Evolutionary conservation across 73 alveolate genomes (phyloP).

Genomic region (Halteria grandinella): DNA sequence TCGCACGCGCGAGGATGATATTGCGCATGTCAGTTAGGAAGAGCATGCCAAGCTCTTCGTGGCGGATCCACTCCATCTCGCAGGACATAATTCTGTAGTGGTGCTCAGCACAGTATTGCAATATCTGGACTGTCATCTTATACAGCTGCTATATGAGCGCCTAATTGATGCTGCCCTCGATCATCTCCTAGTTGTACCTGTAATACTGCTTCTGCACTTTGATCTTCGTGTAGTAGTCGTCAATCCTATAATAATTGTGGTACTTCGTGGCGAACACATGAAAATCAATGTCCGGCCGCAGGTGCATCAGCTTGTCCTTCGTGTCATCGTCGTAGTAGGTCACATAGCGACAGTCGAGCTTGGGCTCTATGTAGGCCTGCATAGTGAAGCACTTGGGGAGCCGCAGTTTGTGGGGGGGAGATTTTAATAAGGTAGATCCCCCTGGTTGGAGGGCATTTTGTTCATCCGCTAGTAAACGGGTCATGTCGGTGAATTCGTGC

Average conservation of each 20-base stretch:
- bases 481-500: background rate
- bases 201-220: conserved; percentile 16
- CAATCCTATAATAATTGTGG: background rate
- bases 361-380: conserved; percentile 9
- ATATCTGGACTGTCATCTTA: background rate
- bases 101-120: conserved; percentile 20
- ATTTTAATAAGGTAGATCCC: too few species aligned
- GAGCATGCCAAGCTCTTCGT: background rate
- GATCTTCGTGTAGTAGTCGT: background rate
- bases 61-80: background rate
- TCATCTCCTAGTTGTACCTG: background rate
- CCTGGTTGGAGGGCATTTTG: background rate
- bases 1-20: background rate
- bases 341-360: background rate
- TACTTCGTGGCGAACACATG: too few species aligned
- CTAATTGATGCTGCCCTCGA: background rate
- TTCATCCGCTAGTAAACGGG: background rate
- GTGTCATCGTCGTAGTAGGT: conserved; percentile 14
- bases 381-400: too few species aligned
- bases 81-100: conserved; percentile 6
- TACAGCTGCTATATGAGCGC: conserved; percentile 9
- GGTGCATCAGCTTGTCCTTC: too few species aligned
- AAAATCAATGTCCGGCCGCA: too few species aligned
- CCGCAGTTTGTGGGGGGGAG: too few species aligned
- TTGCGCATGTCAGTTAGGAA: background rate